A percentile compares a stretch with the other conserved stretches of the same genome.
These are phyloP conservation scores for Pseudonectria buxi DNA, from an alignment of 2,329 filamentous ascomycete species.

Conservation along the genomic window DNA sequence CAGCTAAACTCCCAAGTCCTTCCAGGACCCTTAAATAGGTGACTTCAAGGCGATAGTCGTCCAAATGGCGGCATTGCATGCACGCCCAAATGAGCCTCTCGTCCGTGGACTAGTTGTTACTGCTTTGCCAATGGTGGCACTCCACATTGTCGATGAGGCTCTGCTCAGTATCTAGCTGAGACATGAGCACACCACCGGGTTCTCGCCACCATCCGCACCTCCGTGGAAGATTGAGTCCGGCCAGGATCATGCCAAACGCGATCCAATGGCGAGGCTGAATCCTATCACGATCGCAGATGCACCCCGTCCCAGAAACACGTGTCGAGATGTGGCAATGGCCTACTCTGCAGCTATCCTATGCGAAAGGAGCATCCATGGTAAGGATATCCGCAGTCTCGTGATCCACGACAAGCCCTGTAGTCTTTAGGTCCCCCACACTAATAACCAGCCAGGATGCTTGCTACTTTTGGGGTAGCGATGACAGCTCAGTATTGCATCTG, in stretches of 20 bases:
- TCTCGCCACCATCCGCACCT: constrained; percentile 7
- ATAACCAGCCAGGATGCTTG: no score
- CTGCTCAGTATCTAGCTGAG: constrained; percentile 11
- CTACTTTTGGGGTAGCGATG: constrained; percentile 8
- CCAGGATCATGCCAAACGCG: constrained; percentile 7
- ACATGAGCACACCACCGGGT: constrained; percentile 15
- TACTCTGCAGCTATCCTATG: no score
- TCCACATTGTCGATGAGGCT: constrained; percentile 23
- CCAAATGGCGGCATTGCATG: no score
- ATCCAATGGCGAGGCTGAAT: constrained; percentile 14
- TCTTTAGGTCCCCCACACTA: no score
- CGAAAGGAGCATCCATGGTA: no score
- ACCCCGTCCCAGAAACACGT: constrained; percentile 16
- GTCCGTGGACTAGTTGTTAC: constrained; percentile 11
- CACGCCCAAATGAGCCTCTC: no score
- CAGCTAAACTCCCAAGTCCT: no score
- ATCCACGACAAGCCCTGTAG: no score
- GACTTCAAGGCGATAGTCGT: no score
- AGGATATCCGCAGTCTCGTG: constrained; percentile 8
- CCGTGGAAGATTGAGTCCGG: constrained; percentile 6
- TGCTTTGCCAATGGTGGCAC: constrained; percentile 19
- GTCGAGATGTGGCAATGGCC: constrained; percentile 8
- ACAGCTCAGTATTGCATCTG: constrained; percentile 19
- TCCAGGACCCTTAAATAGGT: no score
- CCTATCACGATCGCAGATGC: constrained; percentile 6